These are phyloP conservation scores for Asclepias syriaca DNA, from an alignment of 257 asterid genomes.

Conservation along the genomic window DNA sequence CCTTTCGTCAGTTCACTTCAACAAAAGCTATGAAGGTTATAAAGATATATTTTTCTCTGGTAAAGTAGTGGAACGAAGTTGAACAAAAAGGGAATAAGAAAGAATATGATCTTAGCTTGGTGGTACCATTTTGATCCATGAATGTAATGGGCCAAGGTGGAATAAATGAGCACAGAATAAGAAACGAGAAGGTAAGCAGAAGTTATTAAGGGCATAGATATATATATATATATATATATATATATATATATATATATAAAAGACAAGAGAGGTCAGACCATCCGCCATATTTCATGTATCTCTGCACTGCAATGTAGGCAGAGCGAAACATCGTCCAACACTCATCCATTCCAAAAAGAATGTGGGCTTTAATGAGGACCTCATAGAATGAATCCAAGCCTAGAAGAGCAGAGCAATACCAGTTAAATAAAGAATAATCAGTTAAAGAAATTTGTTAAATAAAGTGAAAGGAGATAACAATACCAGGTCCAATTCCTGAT, in stretches of 20 bases:
- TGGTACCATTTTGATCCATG: neutral
- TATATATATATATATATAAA: neutral
- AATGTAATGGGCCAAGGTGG: no score
- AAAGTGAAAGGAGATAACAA: neutral
- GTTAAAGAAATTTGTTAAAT: neutral
- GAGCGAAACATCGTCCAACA: slow-evolving; percentile 94
- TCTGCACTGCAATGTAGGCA: slow-evolving; percentile 86
- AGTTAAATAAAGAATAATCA: slow-evolving; percentile 1
- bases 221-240: neutral
- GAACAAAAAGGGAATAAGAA: no score
- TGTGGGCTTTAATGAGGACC: slow-evolving; percentile 80
- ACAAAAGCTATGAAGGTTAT: no score
- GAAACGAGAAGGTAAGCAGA: neutral
- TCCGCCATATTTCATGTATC: slow-evolving; percentile 80
- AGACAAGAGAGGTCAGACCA: slow-evolving; percentile 45
- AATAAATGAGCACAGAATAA: neutral
- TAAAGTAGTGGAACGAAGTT: neutral
- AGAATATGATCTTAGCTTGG: neutral
- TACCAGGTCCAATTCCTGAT: slow-evolving; percentile 98
- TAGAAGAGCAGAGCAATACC: slow-evolving; percentile 28
- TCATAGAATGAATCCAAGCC: slow-evolving; percentile 97
- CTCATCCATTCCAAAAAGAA: slow-evolving; percentile 92
- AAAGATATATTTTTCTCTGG: neutral
- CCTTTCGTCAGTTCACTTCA: neutral
- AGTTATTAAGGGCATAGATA: neutral